Base-by-base conservation (phyloP, 306 rosid species). In the Oemleria cerasiformis region DNA sequence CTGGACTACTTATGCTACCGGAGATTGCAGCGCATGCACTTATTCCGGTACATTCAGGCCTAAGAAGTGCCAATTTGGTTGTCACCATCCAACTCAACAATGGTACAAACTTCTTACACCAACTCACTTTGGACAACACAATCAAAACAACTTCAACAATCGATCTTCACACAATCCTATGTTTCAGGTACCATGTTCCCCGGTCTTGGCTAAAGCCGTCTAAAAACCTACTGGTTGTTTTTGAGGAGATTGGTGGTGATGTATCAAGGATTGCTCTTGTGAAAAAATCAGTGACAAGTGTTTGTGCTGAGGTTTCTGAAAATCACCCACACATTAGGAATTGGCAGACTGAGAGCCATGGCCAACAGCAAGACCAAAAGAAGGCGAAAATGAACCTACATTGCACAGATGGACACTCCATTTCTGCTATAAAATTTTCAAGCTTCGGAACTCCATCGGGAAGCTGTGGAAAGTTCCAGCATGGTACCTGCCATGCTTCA, bases 371-470 rank as follows among this genome's bases (percentile, higher is more conserved):
- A 71, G 80, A 72, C 70, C 76, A 74, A 65, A 75, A n/a, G 16
- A 23, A 75, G 67, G 83, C 92, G 5, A 78, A 81, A 73, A 73
- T 87, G 58, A 81, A 73, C 83, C 77, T 89, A 63, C 91, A 79
- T 56, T 92, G 97, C 71, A 78, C 75, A 47, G 78, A 70, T 45
- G 93, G 97, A 34, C 86, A 87, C 48, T 67, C 82, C 80, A 89
- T 92, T 61, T 74, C 96, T 65, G 67, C 83, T 43, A 92, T 92
- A 68, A 89, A 76, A 63, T 92, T 89, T 78, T 96, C 96, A 61
- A 92, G 97, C 84, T 92, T 81, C 44, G 96, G 96, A 75, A 86
- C 96, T 74, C 97, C 97, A 66, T 58, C 72, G 3, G 97, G 96
- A 58, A 80, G 86, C 72, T 92, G 97, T 69, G 96, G 96, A 44